Conservation (phyloP, 1,139 yeast species). For the Fermentozyma sake region DNA sequence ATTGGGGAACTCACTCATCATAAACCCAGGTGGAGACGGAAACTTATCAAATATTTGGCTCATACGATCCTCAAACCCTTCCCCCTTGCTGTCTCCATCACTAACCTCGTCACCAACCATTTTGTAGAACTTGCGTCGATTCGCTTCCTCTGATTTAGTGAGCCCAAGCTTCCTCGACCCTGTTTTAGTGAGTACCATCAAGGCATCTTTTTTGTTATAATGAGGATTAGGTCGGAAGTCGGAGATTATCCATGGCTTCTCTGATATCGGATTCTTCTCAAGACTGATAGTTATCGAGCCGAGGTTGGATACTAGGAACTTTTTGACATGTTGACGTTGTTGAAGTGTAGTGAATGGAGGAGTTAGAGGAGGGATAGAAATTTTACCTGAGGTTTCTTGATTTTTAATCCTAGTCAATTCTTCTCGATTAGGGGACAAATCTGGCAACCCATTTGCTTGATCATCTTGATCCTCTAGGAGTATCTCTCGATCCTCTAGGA, state of each 20-base stretch:
- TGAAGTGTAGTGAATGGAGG: slow-evolving; percentile 21
- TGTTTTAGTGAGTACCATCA: not conserved
- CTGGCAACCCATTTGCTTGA: no score
- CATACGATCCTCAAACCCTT: slow-evolving; percentile 12
- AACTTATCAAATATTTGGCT: slow-evolving; percentile 39
- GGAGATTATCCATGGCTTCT: slow-evolving; percentile 33
- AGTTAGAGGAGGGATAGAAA: slow-evolving; percentile 7
- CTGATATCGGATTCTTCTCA: slow-evolving; percentile 15
- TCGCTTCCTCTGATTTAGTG: slow-evolving; percentile 27
- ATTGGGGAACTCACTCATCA: slow-evolving; percentile 56
- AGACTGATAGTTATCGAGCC: slow-evolving; percentile 22
- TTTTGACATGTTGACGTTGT: slow-evolving; percentile 24
- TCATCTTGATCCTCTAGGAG: no score
- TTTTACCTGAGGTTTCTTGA: not conserved
- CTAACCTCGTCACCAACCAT: slow-evolving; percentile 12
- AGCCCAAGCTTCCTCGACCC: slow-evolving; percentile 18
- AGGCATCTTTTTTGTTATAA: slow-evolving; percentile 9
- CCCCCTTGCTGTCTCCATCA: slow-evolving; percentile 13
- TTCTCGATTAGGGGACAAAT: no score
- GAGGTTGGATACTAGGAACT: slow-evolving; percentile 18
- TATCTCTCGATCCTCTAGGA: no score
- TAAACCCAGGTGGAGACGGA: slow-evolving; percentile 64
- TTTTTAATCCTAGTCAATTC: no score
- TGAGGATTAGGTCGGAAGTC: slow-evolving; percentile 44
- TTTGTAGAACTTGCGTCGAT: slow-evolving; percentile 24